A percentile compares a stretch with the other conserved stretches of the same genome.
Evolutionary conservation across 495 filamentous ascomycete genomes (phyloP).

Genomic region (Penicillium salamii): DNA sequence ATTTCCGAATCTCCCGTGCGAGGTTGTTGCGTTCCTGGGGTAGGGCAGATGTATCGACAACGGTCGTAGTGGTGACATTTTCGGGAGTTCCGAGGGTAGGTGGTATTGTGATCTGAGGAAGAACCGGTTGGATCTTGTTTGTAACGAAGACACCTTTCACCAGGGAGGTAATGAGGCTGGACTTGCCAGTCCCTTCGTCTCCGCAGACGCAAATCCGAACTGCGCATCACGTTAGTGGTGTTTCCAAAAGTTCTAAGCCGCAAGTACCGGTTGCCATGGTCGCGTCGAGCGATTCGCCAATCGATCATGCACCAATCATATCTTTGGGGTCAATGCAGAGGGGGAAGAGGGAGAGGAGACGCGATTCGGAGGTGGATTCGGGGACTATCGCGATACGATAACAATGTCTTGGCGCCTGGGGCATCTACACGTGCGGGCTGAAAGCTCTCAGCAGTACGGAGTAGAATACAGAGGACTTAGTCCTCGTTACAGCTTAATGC

Average conservation of each 20-base stretch:
- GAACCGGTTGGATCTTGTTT: conserved; percentile 88
- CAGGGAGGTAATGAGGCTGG: conserved; percentile 55
- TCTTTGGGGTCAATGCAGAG: not conserved
- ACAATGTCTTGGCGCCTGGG: conserved; percentile 4
- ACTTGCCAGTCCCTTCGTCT: conserved; percentile 72
- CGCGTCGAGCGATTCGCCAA: not conserved
- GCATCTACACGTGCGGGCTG: not conserved
- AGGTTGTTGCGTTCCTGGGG: conserved; percentile 87
- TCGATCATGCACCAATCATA: not conserved
- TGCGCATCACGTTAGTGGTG: conserved; percentile 27
- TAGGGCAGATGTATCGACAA: conserved; percentile 94
- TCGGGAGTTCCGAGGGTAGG: conserved; percentile 85
- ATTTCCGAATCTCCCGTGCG: conserved; percentile 90
- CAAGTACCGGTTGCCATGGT: conserved; percentile 37
- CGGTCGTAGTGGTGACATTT: conserved; percentile 91
- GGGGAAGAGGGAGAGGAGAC: not conserved
- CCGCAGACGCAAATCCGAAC: conserved; percentile 96
- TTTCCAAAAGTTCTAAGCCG: not conserved
- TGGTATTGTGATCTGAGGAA: conserved; percentile 91
- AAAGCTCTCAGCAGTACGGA: too few species aligned
- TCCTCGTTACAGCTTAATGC: too few species aligned
- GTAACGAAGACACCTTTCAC: conserved; percentile 95
- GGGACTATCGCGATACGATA: conserved; percentile 4
- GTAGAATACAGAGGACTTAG: too few species aligned
- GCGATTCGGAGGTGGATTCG: not conserved